Conservation (phyloP, 148 eudicot species). For the Rhododendron simsii region DNA sequence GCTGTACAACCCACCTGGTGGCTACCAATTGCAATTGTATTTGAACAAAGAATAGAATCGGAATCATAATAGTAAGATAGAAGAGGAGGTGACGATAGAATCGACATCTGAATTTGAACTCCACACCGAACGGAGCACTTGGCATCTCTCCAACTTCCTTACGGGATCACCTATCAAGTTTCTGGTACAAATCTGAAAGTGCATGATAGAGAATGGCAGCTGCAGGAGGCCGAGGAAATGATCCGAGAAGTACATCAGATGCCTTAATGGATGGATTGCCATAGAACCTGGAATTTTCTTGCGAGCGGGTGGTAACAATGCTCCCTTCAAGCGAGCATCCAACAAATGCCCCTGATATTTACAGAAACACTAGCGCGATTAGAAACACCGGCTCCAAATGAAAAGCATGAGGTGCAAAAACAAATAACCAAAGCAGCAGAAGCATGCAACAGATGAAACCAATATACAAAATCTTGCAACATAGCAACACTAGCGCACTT, state of each 20-base stretch:
- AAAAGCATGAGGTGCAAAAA: not conserved
- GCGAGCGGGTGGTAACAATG: slow-evolving; percentile 11
- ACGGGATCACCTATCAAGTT: not conserved
- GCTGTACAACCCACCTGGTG: slow-evolving; percentile 11
- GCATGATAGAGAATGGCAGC: slow-evolving; percentile 17
- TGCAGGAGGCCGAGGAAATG: slow-evolving; percentile 20
- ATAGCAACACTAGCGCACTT: too few species aligned
- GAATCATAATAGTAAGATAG: not conserved
- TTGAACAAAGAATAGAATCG: not conserved
- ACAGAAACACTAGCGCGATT: not conserved
- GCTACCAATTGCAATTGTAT: not conserved
- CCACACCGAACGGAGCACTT: not conserved
- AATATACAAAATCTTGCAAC: not conserved
- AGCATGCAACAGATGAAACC: not conserved
- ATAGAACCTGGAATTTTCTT: slow-evolving; percentile 17
- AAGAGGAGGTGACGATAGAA: not conserved
- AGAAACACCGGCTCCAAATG: not conserved
- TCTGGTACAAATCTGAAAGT: slow-evolving; percentile 14
- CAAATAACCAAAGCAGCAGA: not conserved
- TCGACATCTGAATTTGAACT: not conserved
- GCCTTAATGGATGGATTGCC: slow-evolving; percentile 8
- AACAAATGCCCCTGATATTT: slow-evolving; percentile 15
- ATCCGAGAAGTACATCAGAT: slow-evolving; percentile 19
- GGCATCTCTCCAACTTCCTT: not conserved
- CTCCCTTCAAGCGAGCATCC: slow-evolving; percentile 21